Percentiles rank a stretch among this genome's conserved stretches.
These are phyloP conservation scores for Phaffia tasmanica DNA, from an alignment of 768 basidiomycete species.

Conservation along the genomic window DNA sequence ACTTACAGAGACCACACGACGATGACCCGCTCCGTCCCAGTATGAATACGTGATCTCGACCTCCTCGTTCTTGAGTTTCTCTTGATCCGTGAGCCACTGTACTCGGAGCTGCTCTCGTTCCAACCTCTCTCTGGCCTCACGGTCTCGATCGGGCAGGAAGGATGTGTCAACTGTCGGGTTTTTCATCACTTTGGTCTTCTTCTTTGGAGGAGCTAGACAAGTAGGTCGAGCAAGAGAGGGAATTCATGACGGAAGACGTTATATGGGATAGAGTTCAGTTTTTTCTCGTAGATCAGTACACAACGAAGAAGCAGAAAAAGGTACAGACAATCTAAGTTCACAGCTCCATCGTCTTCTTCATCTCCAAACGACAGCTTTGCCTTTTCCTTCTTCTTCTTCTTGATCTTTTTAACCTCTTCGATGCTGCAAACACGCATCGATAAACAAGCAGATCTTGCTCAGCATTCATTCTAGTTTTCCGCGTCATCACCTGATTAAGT, in stretches of 20 bases:
- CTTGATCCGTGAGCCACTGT: conserved; percentile 70
- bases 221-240: conserved; percentile 1
- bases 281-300: no score
- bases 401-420: conserved; percentile 80
- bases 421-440: conserved; percentile 30
- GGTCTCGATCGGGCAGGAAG: conserved; percentile 93
- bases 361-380: conserved; percentile 81
- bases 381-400: conserved; percentile 81
- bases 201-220: conserved; percentile 42
- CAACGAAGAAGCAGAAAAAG: no score
- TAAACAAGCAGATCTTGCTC: background rate
- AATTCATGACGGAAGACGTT: conserved; percentile 10
- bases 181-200: conserved; percentile 75
- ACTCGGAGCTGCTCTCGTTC: conserved; percentile 79
- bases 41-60: conserved; percentile 93
- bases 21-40: conserved; percentile 97
- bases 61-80: conserved; percentile 56
- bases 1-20: conserved; percentile 76
- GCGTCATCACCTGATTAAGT: background rate
- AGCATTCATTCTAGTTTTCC: background rate
- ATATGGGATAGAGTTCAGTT: no score
- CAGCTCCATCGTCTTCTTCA: conserved; percentile 57
- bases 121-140: conserved; percentile 80
- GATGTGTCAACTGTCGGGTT: conserved; percentile 96
- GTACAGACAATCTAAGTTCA: conserved; percentile 3